phyloP scores from a whole-genome alignment of 192 early-diverging fungal genomes.

The Gaertneriomyces sp. region DNA sequence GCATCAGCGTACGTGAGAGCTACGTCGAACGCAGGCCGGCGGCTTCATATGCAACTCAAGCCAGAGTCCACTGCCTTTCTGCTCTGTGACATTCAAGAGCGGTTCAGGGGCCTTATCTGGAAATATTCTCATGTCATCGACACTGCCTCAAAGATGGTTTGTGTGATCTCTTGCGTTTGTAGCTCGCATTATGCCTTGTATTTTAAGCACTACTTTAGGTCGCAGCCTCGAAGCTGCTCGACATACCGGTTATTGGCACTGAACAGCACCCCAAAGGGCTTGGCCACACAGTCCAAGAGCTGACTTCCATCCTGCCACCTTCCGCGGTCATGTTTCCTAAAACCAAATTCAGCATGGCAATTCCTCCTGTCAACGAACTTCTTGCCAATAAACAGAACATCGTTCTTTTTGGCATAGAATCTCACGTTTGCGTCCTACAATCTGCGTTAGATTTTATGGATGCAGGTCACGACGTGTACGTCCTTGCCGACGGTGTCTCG shows the following conservation, averaged over 20 bases:
- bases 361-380: conserved; percentile 54
- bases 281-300: conserved; percentile 71
- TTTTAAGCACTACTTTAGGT: conserved; percentile 44
- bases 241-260: conserved; percentile 84
- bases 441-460: conserved; percentile 87
- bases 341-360: conserved; percentile 87
- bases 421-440: conserved; percentile 94
- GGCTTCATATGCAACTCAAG: not conserved
- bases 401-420: conserved; percentile 89
- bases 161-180: conserved; percentile 2
- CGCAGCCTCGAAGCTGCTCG: conserved; percentile 65
- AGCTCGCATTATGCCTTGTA: conserved; percentile 2
- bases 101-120: conserved; percentile 64
- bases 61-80: conserved; percentile 72
- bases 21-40: not conserved
- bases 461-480: conserved; percentile 72
- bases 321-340: conserved; percentile 65
- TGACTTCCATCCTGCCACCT: conserved; percentile 56
- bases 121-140: conserved; percentile 76
- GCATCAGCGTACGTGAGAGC: too few species aligned
- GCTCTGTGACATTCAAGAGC: conserved; percentile 90
- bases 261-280: conserved; percentile 81
- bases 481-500: conserved; percentile 91
- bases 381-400: conserved; percentile 40
- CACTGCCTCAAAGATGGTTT: conserved; percentile 85